Evolutionary conservation across 2,329 filamentous ascomycete species (phyloP), one percentile per base, ranked within the genome.

Genomic region (Peltaster fructicola): DNA sequence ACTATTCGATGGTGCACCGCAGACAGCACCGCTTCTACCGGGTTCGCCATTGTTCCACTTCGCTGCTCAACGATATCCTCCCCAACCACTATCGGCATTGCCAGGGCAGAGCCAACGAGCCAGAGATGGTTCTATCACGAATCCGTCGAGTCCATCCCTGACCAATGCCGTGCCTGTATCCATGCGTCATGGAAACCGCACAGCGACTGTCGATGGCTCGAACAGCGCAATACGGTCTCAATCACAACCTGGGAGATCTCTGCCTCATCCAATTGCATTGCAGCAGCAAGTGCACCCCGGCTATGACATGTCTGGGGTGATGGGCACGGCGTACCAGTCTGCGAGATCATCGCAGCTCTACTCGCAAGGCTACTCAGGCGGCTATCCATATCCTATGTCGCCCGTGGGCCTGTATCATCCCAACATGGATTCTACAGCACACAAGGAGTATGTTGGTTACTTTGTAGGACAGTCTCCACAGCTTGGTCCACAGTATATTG

Each of bases 371-470:
- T 36, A 41, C 20, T 33, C 32, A 15, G 37, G 32, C 7, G 22
- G 43, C 22, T 36, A 35, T 17, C 29, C 41, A n/a, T n/a, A n/a
- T n/a, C n/a, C n/a, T n/a, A n/a, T n/a, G n/a, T n/a, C n/a, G n/a
- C n/a, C n/a, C n/a, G n/a, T n/a, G n/a, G n/a, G n/a, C 5, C 26
- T 39, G 26, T 32, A 38, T 17, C 32, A 38, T 26, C 20, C 29
- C 16, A 30, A 24, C 9, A 23, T 38, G 6, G 44, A 49, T 8
- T 46, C 44, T 26, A 47, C 48, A 7, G 49, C 53, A 23, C 54
- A 57, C 2, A 61, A 61, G 35, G 58, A 63, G 30, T 62, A 61
- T 34, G 46, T 59, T 8, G 58, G 58, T 3, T 63, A 63, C 36
- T 58, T 54, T 29, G 45, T 61, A 21, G 51, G 49, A 7, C 54